A percentile compares a stretch with the other conserved stretches of the same genome.
These are phyloP conservation scores for Cyamopsis tetragonoloba DNA, from an alignment of 306 rosid genomes.

Conservation along the genomic window DNA sequence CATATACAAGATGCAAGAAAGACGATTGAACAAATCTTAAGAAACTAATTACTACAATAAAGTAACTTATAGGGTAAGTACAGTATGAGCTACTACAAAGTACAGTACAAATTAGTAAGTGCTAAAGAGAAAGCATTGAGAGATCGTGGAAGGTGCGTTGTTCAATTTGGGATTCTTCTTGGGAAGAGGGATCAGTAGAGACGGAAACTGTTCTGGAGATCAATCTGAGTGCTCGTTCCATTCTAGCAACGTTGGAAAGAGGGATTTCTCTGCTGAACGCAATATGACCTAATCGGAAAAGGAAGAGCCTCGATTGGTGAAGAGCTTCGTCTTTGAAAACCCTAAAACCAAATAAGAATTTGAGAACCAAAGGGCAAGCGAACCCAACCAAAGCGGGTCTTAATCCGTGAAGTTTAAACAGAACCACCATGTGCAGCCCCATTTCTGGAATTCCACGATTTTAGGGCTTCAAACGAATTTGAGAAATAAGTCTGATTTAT, in stretches of 20 bases:
- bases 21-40: too few relatives aligned
- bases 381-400: conserved; percentile 29
- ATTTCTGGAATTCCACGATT: background rate
- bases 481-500: too few relatives aligned
- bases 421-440: conserved; percentile 23
- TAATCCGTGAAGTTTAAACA: conserved; percentile 29
- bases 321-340: conserved; percentile 26
- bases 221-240: conserved; percentile 43
- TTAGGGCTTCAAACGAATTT: too few relatives aligned
- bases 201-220: conserved; percentile 1
- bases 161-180: background rate
- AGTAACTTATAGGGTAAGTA: too few relatives aligned
- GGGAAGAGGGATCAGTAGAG: background rate
- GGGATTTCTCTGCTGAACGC: conserved; percentile 15
- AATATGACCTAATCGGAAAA: conserved; percentile 48
- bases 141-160: conserved; percentile 31
- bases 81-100: too few relatives aligned
- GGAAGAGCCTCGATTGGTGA: conserved; percentile 40
- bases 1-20: too few relatives aligned
- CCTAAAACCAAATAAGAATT: conserved; percentile 33
- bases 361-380: conserved; percentile 28
- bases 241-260: background rate
- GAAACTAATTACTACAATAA: too few relatives aligned
- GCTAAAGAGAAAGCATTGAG: conserved; percentile 41
- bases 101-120: too few relatives aligned